Evolutionary conservation across 2,329 filamentous ascomycete genomes (phyloP).

Genomic region (Aspergillus sojae): DNA sequence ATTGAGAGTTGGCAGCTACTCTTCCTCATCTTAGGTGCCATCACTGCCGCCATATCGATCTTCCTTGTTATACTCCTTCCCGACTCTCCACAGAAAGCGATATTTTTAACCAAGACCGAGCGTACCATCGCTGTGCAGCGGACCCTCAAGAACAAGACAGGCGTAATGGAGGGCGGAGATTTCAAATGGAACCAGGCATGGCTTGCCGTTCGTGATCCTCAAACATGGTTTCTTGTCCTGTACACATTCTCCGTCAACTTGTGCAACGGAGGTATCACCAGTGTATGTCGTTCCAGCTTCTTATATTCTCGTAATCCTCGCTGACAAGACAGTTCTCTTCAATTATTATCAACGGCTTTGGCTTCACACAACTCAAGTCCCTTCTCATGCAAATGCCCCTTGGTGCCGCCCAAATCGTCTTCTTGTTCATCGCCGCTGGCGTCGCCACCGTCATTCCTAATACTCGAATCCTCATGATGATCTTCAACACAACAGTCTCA

Average conservation of each 20-base stretch:
- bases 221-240: constrained; percentile 36
- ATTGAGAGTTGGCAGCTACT: constrained; percentile 33
- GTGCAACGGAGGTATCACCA: constrained; percentile 39
- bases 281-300: constrained; percentile 15
- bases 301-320: background rate
- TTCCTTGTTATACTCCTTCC: constrained; percentile 26
- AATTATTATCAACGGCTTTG: constrained; percentile 42
- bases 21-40: constrained; percentile 33
- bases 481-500: constrained; percentile 30
- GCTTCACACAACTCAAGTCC: constrained; percentile 38
- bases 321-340: constrained; percentile 29
- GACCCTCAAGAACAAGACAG: constrained; percentile 54
- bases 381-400: constrained; percentile 43
- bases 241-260: constrained; percentile 38
- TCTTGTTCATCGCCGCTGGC: constrained; percentile 32
- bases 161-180: constrained; percentile 54
- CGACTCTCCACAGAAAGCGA: constrained; percentile 40
- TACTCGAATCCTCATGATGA: constrained; percentile 38
- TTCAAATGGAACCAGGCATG: constrained; percentile 49
- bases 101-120: constrained; percentile 46
- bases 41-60: constrained; percentile 27
- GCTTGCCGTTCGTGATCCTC: constrained; percentile 32
- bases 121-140: constrained; percentile 54
- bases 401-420: constrained; percentile 36
- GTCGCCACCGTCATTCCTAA: constrained; percentile 31